Evolutionary conservation across 2,329 filamentous ascomycete species (phyloP).

Genomic region (Bipolaris victoriae): DNA sequence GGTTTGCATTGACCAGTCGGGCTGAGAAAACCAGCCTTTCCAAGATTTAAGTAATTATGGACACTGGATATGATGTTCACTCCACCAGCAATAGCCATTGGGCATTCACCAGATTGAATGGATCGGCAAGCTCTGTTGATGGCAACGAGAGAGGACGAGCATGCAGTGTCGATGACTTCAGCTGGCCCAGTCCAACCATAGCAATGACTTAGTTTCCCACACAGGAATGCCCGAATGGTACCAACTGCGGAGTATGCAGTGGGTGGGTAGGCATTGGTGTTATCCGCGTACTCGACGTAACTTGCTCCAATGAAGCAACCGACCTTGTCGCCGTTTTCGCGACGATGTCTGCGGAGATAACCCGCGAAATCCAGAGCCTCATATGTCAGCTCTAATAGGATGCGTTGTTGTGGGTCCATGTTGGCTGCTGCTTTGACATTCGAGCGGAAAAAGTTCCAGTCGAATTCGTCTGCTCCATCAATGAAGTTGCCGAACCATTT

Average conservation of each 20-base stretch:
- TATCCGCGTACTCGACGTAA: conserved; percentile 40
- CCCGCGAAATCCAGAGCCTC: conserved; percentile 49
- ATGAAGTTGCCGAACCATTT: conserved; percentile 30
- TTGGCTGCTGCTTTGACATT: conserved; percentile 26
- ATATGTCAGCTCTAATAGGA: conserved; percentile 34
- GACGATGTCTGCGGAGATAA: conserved; percentile 18
- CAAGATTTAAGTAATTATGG: conserved; percentile 1
- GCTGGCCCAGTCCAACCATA: conserved; percentile 37
- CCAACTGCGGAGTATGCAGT: conserved; percentile 29
- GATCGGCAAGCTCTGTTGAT: conserved; percentile 39
- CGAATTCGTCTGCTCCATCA: conserved; percentile 39
- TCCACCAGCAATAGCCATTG: conserved; percentile 35
- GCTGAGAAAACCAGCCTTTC: conserved; percentile 1
- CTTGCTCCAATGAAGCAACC: conserved; percentile 45
- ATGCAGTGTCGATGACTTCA: conserved; percentile 46
- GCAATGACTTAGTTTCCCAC: conserved; percentile 32
- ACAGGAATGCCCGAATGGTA: conserved; percentile 30
- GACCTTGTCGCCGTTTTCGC: conserved; percentile 24
- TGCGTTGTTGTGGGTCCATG: conserved; percentile 39
- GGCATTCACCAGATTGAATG: conserved; percentile 37
- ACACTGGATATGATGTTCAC: conserved; percentile 22
- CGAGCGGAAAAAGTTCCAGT: conserved; percentile 40
- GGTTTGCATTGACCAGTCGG: conserved; percentile 3
- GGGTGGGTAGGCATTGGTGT: conserved; percentile 19
- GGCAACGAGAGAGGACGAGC: conserved; percentile 41